Evolutionary conservation across 2,329 filamentous ascomycete genomes (phyloP).

Genomic region (Aspergillus spinulosporus): DNA sequence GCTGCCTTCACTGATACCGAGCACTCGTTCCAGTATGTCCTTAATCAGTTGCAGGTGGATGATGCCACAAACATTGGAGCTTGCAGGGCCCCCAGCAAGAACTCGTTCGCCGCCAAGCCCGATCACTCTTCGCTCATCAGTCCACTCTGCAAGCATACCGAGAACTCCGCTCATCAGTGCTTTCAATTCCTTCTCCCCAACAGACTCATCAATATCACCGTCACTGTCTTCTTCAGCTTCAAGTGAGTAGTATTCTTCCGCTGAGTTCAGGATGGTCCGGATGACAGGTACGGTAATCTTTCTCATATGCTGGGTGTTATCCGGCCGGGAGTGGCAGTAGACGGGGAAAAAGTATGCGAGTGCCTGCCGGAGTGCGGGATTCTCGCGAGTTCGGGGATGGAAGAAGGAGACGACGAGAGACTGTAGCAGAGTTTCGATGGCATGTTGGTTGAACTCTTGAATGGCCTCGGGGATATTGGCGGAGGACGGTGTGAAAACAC

Average conservation of each 20-base stretch:
- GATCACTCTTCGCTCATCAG: conserved; percentile 77
- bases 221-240: conserved; percentile 74
- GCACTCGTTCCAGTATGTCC: conserved; percentile 73
- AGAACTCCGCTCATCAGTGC: conserved; percentile 71
- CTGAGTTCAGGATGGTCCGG: conserved; percentile 63
- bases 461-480: conserved; percentile 56
- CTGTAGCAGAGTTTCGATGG: conserved; percentile 72
- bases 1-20: conserved; percentile 47
- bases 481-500: conserved; percentile 59
- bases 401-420: conserved; percentile 86
- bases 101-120: conserved; percentile 57
- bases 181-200: conserved; percentile 63
- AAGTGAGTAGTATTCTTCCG: conserved; percentile 66
- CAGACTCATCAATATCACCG: conserved; percentile 71
- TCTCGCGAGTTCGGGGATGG: conserved; percentile 75
- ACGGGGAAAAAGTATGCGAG: conserved; percentile 93
- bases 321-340: conserved; percentile 80
- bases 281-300: conserved; percentile 71
- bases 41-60: conserved; percentile 77
- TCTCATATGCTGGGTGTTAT: conserved; percentile 82
- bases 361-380: conserved; percentile 80
- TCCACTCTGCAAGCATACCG: conserved; percentile 86
- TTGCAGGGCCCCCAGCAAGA: conserved; percentile 54
- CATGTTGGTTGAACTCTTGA: conserved; percentile 54
- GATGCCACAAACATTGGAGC: conserved; percentile 63